Evolutionary conservation across 495 filamentous ascomycete species (phyloP).

Genomic region (Aspergillus avenaceus): DNA sequence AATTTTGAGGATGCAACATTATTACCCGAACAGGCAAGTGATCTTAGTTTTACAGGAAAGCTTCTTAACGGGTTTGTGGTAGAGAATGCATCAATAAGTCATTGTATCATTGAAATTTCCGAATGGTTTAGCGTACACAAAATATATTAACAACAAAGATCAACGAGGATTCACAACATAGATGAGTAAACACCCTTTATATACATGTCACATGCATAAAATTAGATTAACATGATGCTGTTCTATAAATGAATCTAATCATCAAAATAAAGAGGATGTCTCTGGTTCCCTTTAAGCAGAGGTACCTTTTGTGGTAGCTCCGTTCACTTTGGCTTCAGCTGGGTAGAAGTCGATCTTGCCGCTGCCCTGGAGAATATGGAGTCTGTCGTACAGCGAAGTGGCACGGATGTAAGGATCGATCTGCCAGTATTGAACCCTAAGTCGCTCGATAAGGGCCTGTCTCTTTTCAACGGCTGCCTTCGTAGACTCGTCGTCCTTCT

Average conservation of each 20-base stretch:
- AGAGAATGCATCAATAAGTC: no score
- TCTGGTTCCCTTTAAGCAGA: conserved; percentile 38
- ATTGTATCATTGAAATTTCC: no score
- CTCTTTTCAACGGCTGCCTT: conserved; percentile 54
- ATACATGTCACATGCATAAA: conserved; percentile 1
- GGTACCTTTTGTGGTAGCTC: conserved; percentile 13
- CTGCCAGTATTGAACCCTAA: conserved; percentile 79
- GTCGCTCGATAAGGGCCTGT: conserved; percentile 53
- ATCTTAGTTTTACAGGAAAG: no score
- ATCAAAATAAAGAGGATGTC: neutral
- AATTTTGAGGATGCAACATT: no score
- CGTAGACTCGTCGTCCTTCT: conserved; percentile 40
- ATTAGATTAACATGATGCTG: neutral
- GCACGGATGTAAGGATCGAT: conserved; percentile 74
- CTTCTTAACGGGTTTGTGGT: no score
- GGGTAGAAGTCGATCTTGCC: conserved; percentile 71
- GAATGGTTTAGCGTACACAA: no score
- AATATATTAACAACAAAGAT: neutral
- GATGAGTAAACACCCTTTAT: neutral
- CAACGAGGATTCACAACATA: neutral
- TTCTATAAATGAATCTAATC: conserved; percentile 4
- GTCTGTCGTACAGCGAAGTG: conserved; percentile 69
- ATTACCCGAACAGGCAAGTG: no score
- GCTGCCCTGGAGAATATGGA: conserved; percentile 59
- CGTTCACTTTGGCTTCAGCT: conserved; percentile 17